These are phyloP conservation scores for Furcasterigmium sp. DNA, from an alignment of 2,329 filamentous ascomycete genomes.

Conservation along the genomic window DNA sequence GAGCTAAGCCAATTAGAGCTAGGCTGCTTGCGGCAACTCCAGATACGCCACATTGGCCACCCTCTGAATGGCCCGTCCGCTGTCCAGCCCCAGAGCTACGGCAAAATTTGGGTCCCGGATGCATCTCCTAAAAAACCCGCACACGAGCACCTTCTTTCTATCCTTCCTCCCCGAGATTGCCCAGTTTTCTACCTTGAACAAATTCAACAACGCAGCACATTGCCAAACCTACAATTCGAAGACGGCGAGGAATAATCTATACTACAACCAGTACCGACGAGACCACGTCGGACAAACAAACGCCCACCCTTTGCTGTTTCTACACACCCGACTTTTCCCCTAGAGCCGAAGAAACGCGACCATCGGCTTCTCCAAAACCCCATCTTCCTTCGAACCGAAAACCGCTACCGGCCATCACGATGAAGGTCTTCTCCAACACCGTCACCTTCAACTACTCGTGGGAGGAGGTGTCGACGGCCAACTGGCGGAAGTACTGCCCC, in stretches of 20 bases:
- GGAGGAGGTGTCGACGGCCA: conserved; percentile 95
- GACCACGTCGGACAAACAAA: neutral
- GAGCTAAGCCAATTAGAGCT: conserved; percentile 5
- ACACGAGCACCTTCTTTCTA: conserved; percentile 10
- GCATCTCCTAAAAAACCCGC: conserved; percentile 14
- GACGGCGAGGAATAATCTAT: neutral
- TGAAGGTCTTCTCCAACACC: conserved; percentile 93
- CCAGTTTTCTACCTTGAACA: neutral
- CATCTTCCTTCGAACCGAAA: neutral
- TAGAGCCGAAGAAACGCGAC: neutral
- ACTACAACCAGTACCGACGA: neutral
- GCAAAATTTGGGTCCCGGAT: conserved; percentile 7
- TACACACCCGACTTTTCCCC: neutral
- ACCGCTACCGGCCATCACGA: conserved; percentile 32
- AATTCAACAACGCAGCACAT: no score
- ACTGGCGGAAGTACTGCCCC: conserved; percentile 98
- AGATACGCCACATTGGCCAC: no score
- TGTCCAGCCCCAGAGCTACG: conserved; percentile 5
- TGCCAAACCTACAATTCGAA: neutral
- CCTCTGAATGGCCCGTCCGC: no score
- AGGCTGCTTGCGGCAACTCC: conserved; percentile 6
- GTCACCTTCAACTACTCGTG: conserved; percentile 97
- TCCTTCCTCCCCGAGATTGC: neutral
- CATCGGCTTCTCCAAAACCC: neutral
- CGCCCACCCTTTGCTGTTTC: no score